Evolutionary conservation across 306 rosid genomes (phyloP).

Genomic region (Morella rubra): DNA sequence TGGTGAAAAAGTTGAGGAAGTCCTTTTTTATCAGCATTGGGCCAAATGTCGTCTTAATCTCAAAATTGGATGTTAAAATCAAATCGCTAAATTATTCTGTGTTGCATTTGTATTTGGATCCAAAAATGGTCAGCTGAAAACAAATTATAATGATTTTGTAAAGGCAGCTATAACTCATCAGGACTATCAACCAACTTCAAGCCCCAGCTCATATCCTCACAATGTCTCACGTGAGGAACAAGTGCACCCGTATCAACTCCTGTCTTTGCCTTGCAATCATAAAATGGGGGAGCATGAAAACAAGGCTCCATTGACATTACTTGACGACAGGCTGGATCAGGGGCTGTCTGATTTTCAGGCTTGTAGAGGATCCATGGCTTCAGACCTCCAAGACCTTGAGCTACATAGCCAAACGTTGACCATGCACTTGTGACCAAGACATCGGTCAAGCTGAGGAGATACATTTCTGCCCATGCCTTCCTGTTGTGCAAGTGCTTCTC

Average conservation of each 20-base stretch:
- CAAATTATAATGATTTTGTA: background rate
- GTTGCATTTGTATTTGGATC: background rate
- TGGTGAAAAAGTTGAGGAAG: too few species aligned
- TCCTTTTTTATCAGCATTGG: too few species aligned
- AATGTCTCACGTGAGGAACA: conserved; percentile 72
- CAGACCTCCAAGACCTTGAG: conserved; percentile 71
- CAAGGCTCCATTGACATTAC: conserved; percentile 85
- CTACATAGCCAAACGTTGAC: conserved; percentile 81
- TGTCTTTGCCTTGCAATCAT: conserved; percentile 68
- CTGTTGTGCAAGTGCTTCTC: conserved; percentile 62
- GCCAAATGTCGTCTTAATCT: too few species aligned
- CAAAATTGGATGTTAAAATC: too few species aligned
- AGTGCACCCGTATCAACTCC: conserved; percentile 61
- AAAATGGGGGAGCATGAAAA: conserved; percentile 76
- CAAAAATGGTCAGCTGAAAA: background rate
- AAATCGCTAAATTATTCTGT: background rate
- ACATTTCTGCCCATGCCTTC: conserved; percentile 77
- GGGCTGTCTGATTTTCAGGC: conserved; percentile 60
- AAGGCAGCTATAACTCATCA: conserved; percentile 22
- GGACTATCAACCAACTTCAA: conserved; percentile 57
- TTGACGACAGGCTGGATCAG: conserved; percentile 54
- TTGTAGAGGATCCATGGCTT: conserved; percentile 76
- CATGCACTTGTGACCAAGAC: conserved; percentile 65
- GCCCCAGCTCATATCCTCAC: conserved; percentile 90
- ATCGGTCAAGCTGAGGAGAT: conserved; percentile 60